Conservation (phyloP, 2,329 filamentous ascomycete genomes). For the Claviceps citrina region DNA sequence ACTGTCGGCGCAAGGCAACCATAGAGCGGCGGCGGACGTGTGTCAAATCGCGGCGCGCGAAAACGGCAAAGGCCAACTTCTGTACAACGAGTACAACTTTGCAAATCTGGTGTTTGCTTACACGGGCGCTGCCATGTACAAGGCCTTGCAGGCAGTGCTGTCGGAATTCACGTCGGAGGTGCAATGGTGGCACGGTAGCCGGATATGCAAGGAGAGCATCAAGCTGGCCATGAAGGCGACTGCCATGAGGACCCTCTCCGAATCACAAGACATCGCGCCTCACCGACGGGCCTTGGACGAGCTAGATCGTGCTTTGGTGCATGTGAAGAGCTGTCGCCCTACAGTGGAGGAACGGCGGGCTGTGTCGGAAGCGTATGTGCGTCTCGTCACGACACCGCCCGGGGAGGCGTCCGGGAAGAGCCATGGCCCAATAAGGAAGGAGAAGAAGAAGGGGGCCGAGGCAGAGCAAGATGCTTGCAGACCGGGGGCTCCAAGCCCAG, state of each 20-base stretch:
- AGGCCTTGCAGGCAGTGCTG: constrained; percentile 17
- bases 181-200: constrained; percentile 23
- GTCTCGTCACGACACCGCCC: constrained; percentile 3
- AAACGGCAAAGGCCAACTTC: constrained; percentile 21
- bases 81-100: constrained; percentile 25
- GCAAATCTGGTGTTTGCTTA: constrained; percentile 21
- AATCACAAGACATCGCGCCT: constrained; percentile 3
- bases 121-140: constrained; percentile 18
- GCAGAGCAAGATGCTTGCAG: neutral
- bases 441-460: neutral
- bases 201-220: constrained; percentile 22
- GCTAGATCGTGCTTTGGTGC: constrained; percentile 13
- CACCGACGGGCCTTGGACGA: constrained; percentile 13
- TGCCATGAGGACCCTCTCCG: constrained; percentile 12
- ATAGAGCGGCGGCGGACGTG: constrained; percentile 16
- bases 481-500: neutral
- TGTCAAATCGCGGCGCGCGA: constrained; percentile 21
- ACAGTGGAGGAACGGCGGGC: constrained; percentile 7
- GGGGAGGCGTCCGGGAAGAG: neutral
- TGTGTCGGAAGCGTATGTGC: constrained; percentile 11
- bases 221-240: constrained; percentile 23
- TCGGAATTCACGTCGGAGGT: constrained; percentile 15
- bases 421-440: neutral
- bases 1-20: constrained; percentile 16
- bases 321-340: constrained; percentile 12